phyloP scores from a whole-genome alignment of 2,329 filamentous ascomycete species.

The Aspergillus fijiensis region DNA sequence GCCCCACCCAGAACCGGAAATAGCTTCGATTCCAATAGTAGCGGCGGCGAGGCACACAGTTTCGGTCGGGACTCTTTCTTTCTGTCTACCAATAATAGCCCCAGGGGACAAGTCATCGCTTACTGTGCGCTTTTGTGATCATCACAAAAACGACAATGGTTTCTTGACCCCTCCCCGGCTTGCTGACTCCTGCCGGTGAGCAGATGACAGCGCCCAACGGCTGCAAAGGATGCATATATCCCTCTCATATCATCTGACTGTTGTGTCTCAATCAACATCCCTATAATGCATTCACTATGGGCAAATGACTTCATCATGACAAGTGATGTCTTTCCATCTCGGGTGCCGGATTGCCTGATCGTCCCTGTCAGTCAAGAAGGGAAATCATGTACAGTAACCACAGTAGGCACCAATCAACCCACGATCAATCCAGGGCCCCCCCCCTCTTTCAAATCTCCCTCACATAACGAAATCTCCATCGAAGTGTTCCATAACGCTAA shows the following conservation, averaged over 20 bases:
- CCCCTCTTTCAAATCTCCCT: too few relatives aligned
- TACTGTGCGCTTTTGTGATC: too few relatives aligned
- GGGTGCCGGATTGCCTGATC: neutral
- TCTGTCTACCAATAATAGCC: neutral
- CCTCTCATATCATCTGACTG: neutral
- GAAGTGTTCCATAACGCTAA: neutral
- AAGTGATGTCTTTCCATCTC: neutral
- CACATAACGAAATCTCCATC: neutral
- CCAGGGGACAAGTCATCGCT: too few relatives aligned
- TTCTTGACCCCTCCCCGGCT: too few relatives aligned
- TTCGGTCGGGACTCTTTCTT: neutral
- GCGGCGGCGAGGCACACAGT: neutral
- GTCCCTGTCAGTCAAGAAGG: neutral
- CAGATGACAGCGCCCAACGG: neutral
- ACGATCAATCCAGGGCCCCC: too few relatives aligned
- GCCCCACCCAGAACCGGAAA: constrained; percentile 1
- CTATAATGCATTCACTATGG: neutral
- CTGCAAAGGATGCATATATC: neutral
- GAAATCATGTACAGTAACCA: neutral
- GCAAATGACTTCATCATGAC: neutral
- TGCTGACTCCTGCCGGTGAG: too few relatives aligned
- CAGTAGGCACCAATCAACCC: neutral
- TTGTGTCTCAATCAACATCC: too few relatives aligned
- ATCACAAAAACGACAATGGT: too few relatives aligned
- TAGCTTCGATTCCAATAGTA: constrained; percentile 7